Evolutionary conservation across 331 rosid genomes (phyloP).

Genomic region (Rhamnella rubrinervis): DNA sequence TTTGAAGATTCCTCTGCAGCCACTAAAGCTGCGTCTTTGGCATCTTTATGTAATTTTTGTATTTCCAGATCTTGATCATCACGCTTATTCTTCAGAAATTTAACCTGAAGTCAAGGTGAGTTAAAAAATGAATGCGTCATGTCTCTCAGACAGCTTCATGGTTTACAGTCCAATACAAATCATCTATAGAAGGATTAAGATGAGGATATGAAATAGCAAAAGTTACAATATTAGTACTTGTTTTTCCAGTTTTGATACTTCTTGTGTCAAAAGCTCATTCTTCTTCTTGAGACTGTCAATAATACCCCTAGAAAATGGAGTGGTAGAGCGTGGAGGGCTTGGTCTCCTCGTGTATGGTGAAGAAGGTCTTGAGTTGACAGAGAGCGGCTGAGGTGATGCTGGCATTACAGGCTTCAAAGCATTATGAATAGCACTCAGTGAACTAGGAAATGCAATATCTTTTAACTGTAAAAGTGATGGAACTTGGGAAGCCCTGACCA

Average conservation of each 20-base stretch:
- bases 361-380: constrained; percentile 43
- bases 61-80: constrained; percentile 62
- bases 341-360: constrained; percentile 72
- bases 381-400: constrained; percentile 35
- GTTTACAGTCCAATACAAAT: constrained; percentile 9
- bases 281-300: constrained; percentile 71
- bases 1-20: constrained; percentile 57
- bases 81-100: constrained; percentile 52
- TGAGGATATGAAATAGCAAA: constrained; percentile 6
- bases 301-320: constrained; percentile 80
- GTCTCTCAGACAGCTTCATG: background rate
- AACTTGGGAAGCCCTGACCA: constrained; percentile 56
- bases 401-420: constrained; percentile 39
- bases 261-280: constrained; percentile 60
- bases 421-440: constrained; percentile 58
- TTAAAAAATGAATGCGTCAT: constrained; percentile 15
- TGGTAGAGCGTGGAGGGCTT: constrained; percentile 70
- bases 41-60: constrained; percentile 46
- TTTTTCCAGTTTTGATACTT: constrained; percentile 62
- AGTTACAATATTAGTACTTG: constrained; percentile 47
- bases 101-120: constrained; percentile 49
- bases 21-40: constrained; percentile 42
- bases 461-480: constrained; percentile 56
- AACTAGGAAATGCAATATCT: constrained; percentile 72
- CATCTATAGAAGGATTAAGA: constrained; percentile 1